A percentile compares a stretch with the other conserved stretches of the same genome.
Evolutionary conservation across 345 rosid genomes (phyloP).

Genomic region (Capsella bursapastoris): DNA sequence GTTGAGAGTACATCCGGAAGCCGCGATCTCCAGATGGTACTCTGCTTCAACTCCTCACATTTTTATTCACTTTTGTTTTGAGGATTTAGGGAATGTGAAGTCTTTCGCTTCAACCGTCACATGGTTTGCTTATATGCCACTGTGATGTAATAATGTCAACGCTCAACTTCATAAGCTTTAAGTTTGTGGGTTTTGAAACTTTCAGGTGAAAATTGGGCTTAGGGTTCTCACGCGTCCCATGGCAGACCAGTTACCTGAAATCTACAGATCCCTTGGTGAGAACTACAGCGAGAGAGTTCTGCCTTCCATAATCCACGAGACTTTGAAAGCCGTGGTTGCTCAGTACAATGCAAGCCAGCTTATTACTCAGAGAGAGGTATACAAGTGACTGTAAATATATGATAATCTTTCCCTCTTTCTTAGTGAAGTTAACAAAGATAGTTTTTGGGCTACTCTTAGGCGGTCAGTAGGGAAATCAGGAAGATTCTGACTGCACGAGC

Average conservation of each 20-base stretch:
- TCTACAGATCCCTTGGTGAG: conserved; percentile 79
- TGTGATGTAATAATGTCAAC: not conserved
- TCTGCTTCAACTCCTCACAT: conserved; percentile 2
- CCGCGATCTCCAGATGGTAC: conserved; percentile 95
- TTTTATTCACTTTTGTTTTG: conserved; percentile 17
- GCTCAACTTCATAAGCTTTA: not conserved
- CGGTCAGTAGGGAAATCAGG: conserved; percentile 83
- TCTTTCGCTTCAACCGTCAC: not conserved
- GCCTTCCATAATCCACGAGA: conserved; percentile 86
- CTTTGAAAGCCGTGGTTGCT: conserved; percentile 90
- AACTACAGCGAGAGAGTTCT: conserved; percentile 83
- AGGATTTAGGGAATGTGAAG: not conserved
- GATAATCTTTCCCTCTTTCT: conserved; percentile 12
- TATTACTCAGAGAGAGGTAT: conserved; percentile 92
- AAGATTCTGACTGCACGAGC: conserved; percentile 85
- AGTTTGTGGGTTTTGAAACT: conserved; percentile 19
- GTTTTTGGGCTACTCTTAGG: conserved; percentile 39
- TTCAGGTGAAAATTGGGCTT: conserved; percentile 87
- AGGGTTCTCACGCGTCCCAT: conserved; percentile 90
- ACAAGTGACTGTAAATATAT: not conserved
- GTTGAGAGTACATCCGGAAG: conserved; percentile 94
- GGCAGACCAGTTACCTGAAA: conserved; percentile 68
- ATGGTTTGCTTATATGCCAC: not conserved
- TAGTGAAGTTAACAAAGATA: not conserved
- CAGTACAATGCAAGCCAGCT: conserved; percentile 96